Evolutionary conservation across 495 filamentous ascomycete genomes (phyloP).

Genomic region (Hypoxylon crocopeplum): DNA sequence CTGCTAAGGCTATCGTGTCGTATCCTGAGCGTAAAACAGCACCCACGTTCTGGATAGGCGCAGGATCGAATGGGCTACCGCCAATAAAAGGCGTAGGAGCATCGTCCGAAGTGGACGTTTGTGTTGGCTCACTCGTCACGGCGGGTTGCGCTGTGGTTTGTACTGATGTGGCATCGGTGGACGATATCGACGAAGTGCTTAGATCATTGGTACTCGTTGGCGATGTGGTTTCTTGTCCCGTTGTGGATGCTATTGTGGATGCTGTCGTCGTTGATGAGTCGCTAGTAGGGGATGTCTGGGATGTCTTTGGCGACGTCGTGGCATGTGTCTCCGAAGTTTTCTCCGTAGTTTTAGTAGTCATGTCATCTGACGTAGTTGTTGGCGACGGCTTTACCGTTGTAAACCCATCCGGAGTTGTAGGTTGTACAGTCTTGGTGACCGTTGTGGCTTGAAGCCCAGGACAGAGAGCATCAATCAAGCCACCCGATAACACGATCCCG

Average conservation of each 20-base stretch:
- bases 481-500: conserved; percentile 44
- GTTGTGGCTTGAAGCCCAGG: conserved; percentile 33
- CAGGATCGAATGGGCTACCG: conserved; percentile 29
- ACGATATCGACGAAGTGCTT: no score
- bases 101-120: conserved; percentile 21
- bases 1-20: conserved; percentile 7
- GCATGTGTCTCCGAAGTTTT: conserved; percentile 5
- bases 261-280: conserved; percentile 13
- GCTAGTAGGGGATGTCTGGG: neutral
- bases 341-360: conserved; percentile 6
- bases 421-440: conserved; percentile 25
- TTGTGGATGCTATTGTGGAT: conserved; percentile 17
- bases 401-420: conserved; percentile 19
- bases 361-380: conserved; percentile 7
- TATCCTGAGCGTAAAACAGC: neutral
- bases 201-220: neutral
- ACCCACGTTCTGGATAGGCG: conserved; percentile 13
- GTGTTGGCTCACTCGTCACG: conserved; percentile 9
- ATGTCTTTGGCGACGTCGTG: conserved; percentile 13
- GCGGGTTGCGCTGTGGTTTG: conserved; percentile 20
- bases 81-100: conserved; percentile 25
- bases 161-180: no score
- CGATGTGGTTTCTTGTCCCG: conserved; percentile 15
- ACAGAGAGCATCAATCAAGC: conserved; percentile 46
- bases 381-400: no score